Evolutionary conservation across 1,284 basidiomycete genomes (phyloP).

Genomic region (Tylopilus sp.): DNA sequence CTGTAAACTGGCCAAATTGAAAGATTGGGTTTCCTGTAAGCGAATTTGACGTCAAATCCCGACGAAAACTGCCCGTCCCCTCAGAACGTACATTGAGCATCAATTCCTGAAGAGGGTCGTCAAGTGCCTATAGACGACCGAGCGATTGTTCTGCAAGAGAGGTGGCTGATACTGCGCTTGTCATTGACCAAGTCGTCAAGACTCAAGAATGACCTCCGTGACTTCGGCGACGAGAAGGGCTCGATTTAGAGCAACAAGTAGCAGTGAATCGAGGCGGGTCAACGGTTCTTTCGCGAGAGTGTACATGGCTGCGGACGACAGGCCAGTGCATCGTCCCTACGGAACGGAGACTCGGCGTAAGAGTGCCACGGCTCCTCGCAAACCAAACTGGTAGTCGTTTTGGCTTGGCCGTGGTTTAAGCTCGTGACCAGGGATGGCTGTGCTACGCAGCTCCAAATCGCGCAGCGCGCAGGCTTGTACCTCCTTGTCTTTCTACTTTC

Average conservation of each 20-base stretch:
- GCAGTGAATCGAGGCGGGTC: neutral
- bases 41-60: constrained; percentile 4
- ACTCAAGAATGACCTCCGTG: constrained; percentile 26
- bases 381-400: neutral
- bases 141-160: constrained; percentile 30
- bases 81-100: constrained; percentile 20
- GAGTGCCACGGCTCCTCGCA: neutral
- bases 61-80: neutral
- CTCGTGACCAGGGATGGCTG: constrained; percentile 31
- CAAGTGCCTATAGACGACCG: constrained; percentile 28
- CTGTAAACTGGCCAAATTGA: constrained; percentile 10
- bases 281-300: neutral
- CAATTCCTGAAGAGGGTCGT: constrained; percentile 23
- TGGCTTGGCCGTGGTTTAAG: too few species aligned
- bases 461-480: constrained; percentile 11
- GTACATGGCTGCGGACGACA: constrained; percentile 12
- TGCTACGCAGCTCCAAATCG: constrained; percentile 20
- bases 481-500: constrained; percentile 17
- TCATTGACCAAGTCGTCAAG: constrained; percentile 17
- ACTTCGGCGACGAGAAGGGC: constrained; percentile 25
- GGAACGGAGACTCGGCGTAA: constrained; percentile 14
- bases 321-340: neutral
- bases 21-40: constrained; percentile 22
- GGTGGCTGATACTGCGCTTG: constrained; percentile 19
- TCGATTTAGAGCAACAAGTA: neutral